Percentiles rank a stretch among this genome's conserved stretches.
These are phyloP conservation scores for Fusarium secorum DNA, from an alignment of 2,329 filamentous ascomycete species.

Conservation along the genomic window DNA sequence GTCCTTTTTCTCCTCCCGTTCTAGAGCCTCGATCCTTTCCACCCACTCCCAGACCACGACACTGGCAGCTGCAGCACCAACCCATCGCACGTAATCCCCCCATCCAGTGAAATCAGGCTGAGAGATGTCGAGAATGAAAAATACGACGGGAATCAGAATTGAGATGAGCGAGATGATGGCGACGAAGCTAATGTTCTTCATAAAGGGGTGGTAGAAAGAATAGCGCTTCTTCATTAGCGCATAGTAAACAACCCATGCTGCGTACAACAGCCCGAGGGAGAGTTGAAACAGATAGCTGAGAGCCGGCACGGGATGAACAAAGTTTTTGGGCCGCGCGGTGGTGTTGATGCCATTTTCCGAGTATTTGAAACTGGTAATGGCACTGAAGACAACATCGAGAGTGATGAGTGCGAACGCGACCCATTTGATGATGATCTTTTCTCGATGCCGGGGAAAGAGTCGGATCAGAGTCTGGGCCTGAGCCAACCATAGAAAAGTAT, in stretches of 20 bases:
- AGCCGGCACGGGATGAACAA: conserved; percentile 89
- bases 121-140: conserved; percentile 90
- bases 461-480: conserved; percentile 97
- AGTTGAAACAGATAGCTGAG: conserved; percentile 91
- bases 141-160: conserved; percentile 89
- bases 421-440: conserved; percentile 99
- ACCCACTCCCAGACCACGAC: conserved; percentile 99
- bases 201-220: conserved; percentile 87
- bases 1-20: conserved; percentile 92
- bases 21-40: conserved; percentile 89
- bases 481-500: conserved; percentile 96
- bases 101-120: conserved; percentile 86
- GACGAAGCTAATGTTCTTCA: conserved; percentile 87
- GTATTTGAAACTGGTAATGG: conserved; percentile 83
- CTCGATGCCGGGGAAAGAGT: conserved; percentile 92
- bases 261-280: conserved; percentile 85
- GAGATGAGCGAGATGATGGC: conserved; percentile 79
- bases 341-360: conserved; percentile 59
- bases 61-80: conserved; percentile 91
- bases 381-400: conserved; percentile 89
- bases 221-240: conserved; percentile 90
- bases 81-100: conserved; percentile 96
- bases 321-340: conserved; percentile 72
- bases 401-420: conserved; percentile 93
- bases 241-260: conserved; percentile 94